phyloP scores from a whole-genome alignment of 768 basidiomycete genomes.

The Vararia minispora region DNA sequence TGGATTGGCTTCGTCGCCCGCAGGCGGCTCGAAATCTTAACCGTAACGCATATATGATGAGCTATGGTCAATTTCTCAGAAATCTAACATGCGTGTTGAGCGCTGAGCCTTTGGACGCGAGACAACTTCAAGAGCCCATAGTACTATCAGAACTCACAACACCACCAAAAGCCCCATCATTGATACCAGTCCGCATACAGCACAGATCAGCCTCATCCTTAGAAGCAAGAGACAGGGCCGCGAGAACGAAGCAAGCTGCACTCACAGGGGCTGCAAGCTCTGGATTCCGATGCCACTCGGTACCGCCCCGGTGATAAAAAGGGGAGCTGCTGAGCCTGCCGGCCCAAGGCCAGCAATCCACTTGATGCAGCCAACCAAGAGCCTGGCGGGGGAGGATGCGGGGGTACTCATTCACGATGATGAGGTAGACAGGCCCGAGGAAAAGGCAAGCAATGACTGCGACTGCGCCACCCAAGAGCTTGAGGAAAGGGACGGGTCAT shows the following conservation, averaged over 20 bases:
- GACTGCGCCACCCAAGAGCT: slow-evolving; percentile 40
- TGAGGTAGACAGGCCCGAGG: slow-evolving; percentile 34
- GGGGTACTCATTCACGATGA: slow-evolving; percentile 27
- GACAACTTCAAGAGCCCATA: too few species aligned
- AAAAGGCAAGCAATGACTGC: slow-evolving; percentile 41
- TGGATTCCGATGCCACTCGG: slow-evolving; percentile 29
- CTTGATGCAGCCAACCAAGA: slow-evolving; percentile 29
- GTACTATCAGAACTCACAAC: slow-evolving; percentile 34
- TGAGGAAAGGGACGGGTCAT: slow-evolving; percentile 42
- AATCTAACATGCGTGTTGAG: too few species aligned
- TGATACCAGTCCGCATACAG: slow-evolving; percentile 17
- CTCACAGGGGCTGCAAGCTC: slow-evolving; percentile 37
- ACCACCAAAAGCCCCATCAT: slow-evolving; percentile 31
- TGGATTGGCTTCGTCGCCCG: too few species aligned
- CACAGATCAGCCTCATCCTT: not conserved
- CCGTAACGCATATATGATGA: too few species aligned
- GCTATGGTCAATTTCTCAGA: too few species aligned
- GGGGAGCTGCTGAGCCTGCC: slow-evolving; percentile 36
- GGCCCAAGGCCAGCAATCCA: slow-evolving; percentile 42
- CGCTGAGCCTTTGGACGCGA: too few species aligned
- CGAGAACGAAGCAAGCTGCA: slow-evolving; percentile 4
- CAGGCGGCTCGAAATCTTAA: too few species aligned
- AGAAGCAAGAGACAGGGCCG: too few species aligned
- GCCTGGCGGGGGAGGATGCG: slow-evolving; percentile 30
- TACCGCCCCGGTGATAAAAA: slow-evolving; percentile 37